Conservation (phyloP, 805 yeast species). For the Candida sphagnicola region DNA sequence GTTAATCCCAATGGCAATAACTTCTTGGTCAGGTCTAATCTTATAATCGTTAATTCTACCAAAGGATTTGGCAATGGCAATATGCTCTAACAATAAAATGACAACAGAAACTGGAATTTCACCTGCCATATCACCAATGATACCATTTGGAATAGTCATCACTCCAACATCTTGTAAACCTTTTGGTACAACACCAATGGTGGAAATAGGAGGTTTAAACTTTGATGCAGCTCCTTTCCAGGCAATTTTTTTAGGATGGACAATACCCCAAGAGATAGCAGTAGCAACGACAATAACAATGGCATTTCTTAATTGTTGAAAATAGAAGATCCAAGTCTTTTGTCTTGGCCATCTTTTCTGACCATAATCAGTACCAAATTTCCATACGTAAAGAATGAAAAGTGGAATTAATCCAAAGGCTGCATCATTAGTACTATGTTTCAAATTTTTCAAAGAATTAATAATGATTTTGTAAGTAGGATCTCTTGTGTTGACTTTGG, state of each 20-base stretch:
- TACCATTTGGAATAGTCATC: slow-evolving; percentile 58
- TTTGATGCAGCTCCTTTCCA: slow-evolving; percentile 26
- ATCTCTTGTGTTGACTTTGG: slow-evolving; percentile 64
- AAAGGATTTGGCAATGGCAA: slow-evolving; percentile 89
- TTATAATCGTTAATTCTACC: slow-evolving; percentile 91
- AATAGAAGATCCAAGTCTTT: slow-evolving; percentile 59
- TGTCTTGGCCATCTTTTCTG: slow-evolving; percentile 62
- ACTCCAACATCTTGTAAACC: slow-evolving; percentile 79
- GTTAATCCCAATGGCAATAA: slow-evolving; percentile 89
- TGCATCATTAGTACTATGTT: slow-evolving; percentile 69
- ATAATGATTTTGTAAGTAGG: slow-evolving; percentile 70
- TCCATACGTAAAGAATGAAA: slow-evolving; percentile 69
- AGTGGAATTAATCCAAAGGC: slow-evolving; percentile 83
- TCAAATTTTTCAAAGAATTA: slow-evolving; percentile 66
- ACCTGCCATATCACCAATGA: slow-evolving; percentile 57
- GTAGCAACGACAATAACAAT: slow-evolving; percentile 79
- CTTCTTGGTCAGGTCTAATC: slow-evolving; percentile 88
- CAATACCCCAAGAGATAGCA: slow-evolving; percentile 73
- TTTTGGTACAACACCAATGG: slow-evolving; percentile 76
- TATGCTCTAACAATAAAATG: slow-evolving; percentile 82
- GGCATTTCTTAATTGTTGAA: slow-evolving; percentile 76
- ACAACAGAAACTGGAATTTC: slow-evolving; percentile 86
- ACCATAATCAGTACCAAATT: slow-evolving; percentile 55
- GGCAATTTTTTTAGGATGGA: slow-evolving; percentile 41
- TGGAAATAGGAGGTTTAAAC: slow-evolving; percentile 46